Base-by-base conservation (phyloP, 2,329 filamentous ascomycete genomes). In the Epichloe hybrida region DNA sequence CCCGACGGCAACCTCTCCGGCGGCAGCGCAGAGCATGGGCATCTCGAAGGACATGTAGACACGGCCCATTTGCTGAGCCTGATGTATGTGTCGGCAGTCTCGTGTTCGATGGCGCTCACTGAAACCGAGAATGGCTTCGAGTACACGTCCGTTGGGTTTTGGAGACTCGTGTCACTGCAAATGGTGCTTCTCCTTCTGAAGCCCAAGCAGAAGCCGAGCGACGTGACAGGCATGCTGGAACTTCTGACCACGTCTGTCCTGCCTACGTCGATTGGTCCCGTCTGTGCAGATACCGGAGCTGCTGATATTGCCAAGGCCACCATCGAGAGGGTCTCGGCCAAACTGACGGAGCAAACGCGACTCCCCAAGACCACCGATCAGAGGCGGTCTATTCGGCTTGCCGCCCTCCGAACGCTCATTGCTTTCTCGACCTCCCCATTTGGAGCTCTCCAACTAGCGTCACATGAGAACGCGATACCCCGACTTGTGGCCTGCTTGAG, bases 381-480 rank as follows among this genome's bases (percentile, higher is more conserved):
- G 56, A 72, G 65, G 55, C 70, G 72, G 43, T 62, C 64, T 15
- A 65, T 75, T 54, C 67, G 70, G 52, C 58, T 73, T 64, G 62
- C 74, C 56, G 63, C 75, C 9, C 59, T 84, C 40, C 71, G 72
- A 44, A 74, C 80, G 2, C 66, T 84, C 13, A 69, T 74, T n/a
- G 70, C 75, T 2, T 83, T 89, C 61, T 76, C 79, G 1, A 69
- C 72, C 5, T 78, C 78, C n/a, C 67, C 74, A 0, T 79, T 85
- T 58, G 84, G 84, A 8, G 75, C 77, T 1, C 63, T 72, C 23
- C 77, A 85, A 44, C 74, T 96, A 8, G 84, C 84, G 0, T 69
- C 71, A 5, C 85, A 93, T 63, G 75, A 77, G 3, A 78, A 76
- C 40, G 81, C 81, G 12, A 79, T 95, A 15, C 88, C 86, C 1